A percentile compares a stretch with the other conserved stretches of the same genome.
phyloP scores from a whole-genome alignment of 2,329 filamentous ascomycete species.

The Zasmidium angulare region DNA sequence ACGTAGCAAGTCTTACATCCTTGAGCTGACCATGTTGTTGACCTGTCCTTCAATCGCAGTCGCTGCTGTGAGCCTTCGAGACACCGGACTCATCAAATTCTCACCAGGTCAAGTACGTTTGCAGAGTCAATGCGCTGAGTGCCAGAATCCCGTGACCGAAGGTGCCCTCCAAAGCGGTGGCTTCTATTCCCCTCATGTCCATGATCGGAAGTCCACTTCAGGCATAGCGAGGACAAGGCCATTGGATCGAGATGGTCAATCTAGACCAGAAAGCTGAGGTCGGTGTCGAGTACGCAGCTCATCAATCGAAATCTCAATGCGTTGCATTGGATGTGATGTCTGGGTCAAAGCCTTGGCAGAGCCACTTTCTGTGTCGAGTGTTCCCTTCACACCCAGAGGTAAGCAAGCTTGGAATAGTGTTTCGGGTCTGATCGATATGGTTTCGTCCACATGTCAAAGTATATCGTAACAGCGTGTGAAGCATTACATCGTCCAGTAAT shows the following conservation, averaged over 20 bases:
- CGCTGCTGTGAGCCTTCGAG: not conserved
- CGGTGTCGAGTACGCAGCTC: not conserved
- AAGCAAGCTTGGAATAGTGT: not conserved
- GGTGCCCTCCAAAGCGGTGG: too few relatives aligned
- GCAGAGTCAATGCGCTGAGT: too few relatives aligned
- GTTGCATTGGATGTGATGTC: not conserved
- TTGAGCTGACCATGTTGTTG: not conserved
- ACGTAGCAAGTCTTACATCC: not conserved
- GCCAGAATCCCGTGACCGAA: too few relatives aligned
- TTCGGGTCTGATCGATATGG: not conserved
- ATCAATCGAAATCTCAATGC: not conserved
- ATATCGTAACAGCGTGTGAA: not conserved
- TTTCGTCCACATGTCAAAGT: not conserved
- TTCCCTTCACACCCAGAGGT: conserved; percentile 1
- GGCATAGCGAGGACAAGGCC: not conserved
- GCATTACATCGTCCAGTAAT: too few relatives aligned
- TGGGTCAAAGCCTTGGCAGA: not conserved
- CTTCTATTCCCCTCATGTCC: too few relatives aligned
- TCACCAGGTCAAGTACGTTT: too few relatives aligned
- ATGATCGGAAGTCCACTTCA: not conserved
- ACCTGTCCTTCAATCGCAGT: not conserved
- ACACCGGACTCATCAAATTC: not conserved
- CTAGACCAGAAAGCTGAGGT: not conserved
- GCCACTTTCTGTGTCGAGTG: not conserved
- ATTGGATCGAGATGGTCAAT: not conserved